Evolutionary conservation across 225 moss, liverwort and hornwort species (phyloP).

Genomic region (Physcomitrium patens): DNA sequence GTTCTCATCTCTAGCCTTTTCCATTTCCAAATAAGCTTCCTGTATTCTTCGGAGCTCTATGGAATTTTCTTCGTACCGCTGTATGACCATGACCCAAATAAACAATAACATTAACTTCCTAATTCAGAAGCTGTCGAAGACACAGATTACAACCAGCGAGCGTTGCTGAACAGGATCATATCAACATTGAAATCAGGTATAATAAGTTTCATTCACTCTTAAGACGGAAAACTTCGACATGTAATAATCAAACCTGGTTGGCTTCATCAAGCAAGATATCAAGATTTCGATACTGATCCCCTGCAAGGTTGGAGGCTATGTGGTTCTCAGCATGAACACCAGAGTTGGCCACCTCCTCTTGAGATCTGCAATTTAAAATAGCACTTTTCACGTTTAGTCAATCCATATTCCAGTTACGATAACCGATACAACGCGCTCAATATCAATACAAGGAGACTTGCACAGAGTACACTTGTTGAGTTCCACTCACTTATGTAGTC

Average conservation of each 20-base stretch:
- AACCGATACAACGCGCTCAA: background rate
- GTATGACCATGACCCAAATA: slow-evolving; percentile 21
- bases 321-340: slow-evolving; percentile 34
- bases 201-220: no score
- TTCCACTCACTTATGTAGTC: slow-evolving; percentile 32
- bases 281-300: slow-evolving; percentile 33
- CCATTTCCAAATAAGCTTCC: slow-evolving; percentile 54
- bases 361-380: slow-evolving; percentile 47
- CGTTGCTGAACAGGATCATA: no score
- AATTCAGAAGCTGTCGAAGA: no score
- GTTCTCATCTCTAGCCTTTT: slow-evolving; percentile 51
- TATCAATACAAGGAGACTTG: background rate
- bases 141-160: no score
- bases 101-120: background rate
- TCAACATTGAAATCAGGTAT: no score
- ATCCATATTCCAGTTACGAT: background rate
- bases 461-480: background rate
- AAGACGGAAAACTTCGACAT: background rate
- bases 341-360: slow-evolving; percentile 47
- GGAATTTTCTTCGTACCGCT: slow-evolving; percentile 61
- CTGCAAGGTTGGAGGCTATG: slow-evolving; percentile 29
- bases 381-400: background rate
- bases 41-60: slow-evolving; percentile 56
- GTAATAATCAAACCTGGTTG: slow-evolving; percentile 40
- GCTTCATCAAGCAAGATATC: slow-evolving; percentile 22